Percentiles rank a stretch among this genome's conserved stretches.
phyloP scores from a whole-genome alignment of 441 rosid genomes.

The Gossypium schwendimanii region DNA sequence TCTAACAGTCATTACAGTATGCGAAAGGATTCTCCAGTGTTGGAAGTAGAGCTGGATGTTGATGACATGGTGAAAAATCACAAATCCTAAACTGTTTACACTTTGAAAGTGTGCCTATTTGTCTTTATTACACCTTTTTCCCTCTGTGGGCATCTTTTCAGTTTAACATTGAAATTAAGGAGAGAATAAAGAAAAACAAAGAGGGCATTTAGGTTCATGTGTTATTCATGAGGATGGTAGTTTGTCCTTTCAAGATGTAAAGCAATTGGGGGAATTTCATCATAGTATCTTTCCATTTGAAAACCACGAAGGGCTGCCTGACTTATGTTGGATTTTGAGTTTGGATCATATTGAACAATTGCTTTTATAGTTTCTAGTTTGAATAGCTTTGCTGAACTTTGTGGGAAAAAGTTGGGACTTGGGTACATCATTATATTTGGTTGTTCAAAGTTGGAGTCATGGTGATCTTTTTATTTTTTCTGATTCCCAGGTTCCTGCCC shows the following conservation, averaged over 20 bases:
- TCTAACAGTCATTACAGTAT: slow-evolving; percentile 51
- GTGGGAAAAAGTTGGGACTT: not conserved
- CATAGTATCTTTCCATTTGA: not conserved
- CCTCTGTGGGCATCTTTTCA: not conserved
- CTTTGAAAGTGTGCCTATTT: slow-evolving; percentile 13
- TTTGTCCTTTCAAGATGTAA: not conserved
- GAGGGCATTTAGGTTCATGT: not conserved
- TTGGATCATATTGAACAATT: slow-evolving; percentile 4
- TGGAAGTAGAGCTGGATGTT: slow-evolving; percentile 84
- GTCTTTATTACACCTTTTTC: not conserved
- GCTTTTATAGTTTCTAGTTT: slow-evolving; percentile 7
- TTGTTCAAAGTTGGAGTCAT: not conserved
- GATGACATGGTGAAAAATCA: slow-evolving; percentile 82
- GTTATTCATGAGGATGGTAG: not conserved
- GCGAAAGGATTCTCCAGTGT: slow-evolving; percentile 61
- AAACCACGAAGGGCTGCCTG: not conserved
- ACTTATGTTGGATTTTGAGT: slow-evolving; percentile 15
- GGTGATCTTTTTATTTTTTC: not conserved
- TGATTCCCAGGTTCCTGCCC: not conserved
- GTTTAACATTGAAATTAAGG: slow-evolving; percentile 2
- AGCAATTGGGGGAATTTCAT: not conserved
- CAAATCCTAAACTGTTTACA: slow-evolving; percentile 35
- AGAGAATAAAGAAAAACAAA: slow-evolving; percentile 2
- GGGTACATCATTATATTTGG: not conserved
- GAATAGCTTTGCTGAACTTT: slow-evolving; percentile 9